Conservation (phyloP, 2,329 filamentous ascomycete genomes). For the Penicillium sp. region DNA sequence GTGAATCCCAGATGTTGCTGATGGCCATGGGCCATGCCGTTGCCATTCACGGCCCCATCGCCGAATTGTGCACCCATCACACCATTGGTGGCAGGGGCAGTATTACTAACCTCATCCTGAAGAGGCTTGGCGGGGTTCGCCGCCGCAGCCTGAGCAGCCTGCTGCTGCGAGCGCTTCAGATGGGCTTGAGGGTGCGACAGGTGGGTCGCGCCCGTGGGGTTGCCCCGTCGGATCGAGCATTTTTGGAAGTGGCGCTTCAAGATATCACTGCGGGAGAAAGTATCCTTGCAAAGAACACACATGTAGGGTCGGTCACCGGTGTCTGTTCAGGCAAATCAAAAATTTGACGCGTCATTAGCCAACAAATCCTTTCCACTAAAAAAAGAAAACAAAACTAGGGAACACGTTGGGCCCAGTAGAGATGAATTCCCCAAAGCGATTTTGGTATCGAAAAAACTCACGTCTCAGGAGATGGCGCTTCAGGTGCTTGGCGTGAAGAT, state of each 20-base stretch:
- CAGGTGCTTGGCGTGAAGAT: conserved; percentile 94
- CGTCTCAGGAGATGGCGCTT: conserved; percentile 95
- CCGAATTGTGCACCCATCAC: conserved; percentile 48
- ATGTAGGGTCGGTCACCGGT: conserved; percentile 98
- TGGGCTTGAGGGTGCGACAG: conserved; percentile 90
- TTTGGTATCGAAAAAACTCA: conserved; percentile 64
- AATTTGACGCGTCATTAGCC: conserved; percentile 28
- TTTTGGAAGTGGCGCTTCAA: conserved; percentile 99
- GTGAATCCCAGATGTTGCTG: conserved; percentile 49
- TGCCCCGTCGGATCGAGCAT: conserved; percentile 93
- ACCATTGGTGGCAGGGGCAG: conserved; percentile 48
- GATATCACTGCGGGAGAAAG: conserved; percentile 96
- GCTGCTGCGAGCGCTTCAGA: conserved; percentile 69
- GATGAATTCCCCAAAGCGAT: background rate
- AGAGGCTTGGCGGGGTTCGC: conserved; percentile 46
- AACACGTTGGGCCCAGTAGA: background rate
- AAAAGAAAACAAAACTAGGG: background rate
- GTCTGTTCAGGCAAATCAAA: conserved; percentile 62
- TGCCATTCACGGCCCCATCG: conserved; percentile 48
- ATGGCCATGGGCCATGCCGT: conserved; percentile 44
- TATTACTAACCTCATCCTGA: conserved; percentile 52
- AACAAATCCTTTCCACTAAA: conserved; percentile 4
- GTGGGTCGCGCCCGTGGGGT: conserved; percentile 92
- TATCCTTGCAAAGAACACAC: conserved; percentile 97
- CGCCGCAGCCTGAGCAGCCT: conserved; percentile 37